phyloP scores from a whole-genome alignment of 768 basidiomycete species.

The Psilocybe subaeruginosa region DNA sequence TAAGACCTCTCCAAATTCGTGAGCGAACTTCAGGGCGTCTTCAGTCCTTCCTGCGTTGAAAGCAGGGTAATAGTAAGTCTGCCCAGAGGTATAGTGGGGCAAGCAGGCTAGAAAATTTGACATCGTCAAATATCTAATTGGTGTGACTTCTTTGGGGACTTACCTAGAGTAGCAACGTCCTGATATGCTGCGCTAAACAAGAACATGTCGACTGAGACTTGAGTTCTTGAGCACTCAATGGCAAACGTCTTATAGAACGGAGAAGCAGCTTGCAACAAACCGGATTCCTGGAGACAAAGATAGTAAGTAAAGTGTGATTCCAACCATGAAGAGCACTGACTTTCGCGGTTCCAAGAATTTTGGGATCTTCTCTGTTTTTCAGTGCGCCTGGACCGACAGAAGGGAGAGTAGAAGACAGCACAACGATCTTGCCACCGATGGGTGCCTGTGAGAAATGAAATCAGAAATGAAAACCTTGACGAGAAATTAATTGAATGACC shows the following conservation, averaged over 20 bases:
- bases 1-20: constrained; percentile 92
- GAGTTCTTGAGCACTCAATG: constrained; percentile 96
- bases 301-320: background rate
- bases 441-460: constrained; percentile 54
- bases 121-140: background rate
- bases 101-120: constrained; percentile 64
- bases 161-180: constrained; percentile 92
- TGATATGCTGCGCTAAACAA: constrained; percentile 92
- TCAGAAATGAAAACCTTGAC: background rate
- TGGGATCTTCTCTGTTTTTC: constrained; percentile 96
- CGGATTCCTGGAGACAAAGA: constrained; percentile 68
- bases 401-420: constrained; percentile 84
- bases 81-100: constrained; percentile 96
- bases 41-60: constrained; percentile 95
- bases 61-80: constrained; percentile 97
- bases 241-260: constrained; percentile 99
- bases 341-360: constrained; percentile 93
- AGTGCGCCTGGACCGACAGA: constrained; percentile 88
- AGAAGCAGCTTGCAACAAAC: constrained; percentile 88
- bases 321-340: constrained; percentile 35
- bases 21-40: constrained; percentile 97
- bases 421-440: constrained; percentile 94
- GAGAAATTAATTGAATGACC: constrained; percentile 40
- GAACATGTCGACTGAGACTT: constrained; percentile 99
- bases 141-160: constrained; percentile 16